Evolutionary conservation across 306 rosid genomes (phyloP), one percentile per base, ranked within the genome.

Genomic region (Trichosanthes cucumerina): DNA sequence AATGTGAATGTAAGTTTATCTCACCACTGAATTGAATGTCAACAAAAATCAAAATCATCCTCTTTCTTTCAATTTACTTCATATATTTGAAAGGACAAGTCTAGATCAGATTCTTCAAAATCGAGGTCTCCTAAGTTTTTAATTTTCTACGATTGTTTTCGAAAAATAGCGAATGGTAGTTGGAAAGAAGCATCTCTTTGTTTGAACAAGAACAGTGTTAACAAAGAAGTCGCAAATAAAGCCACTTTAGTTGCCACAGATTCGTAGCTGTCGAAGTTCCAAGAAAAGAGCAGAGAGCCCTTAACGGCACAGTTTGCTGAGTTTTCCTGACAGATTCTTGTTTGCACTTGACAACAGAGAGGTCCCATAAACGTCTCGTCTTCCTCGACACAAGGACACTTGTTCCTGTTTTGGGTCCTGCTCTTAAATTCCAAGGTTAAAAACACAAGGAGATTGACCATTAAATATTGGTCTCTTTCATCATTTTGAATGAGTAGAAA

Each of bases 321-420:
- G 59, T 72, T 49, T 49, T 73, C 44, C 43, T 31, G 78, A 73
- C 78, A 73, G 60, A 73, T 49, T 31, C 23, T 18, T 56, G 70
- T 50, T 60, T 57, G 38, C 47, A 53, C 78, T 75, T 66, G 80
- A 82, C 76, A 77, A 81, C 85, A 80, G 39, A 13, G 41, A 68
- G 86, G 79, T 49, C 83, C 79, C 82, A 72, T 24, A 26, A n/a
- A 46, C 56, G 49, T 15, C 69, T 63, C 69, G 23, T 63, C 43
- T 69, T 43, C 53, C 75, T 41, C 59, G 24, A 49, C 41, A 46
- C n/a, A 28, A 69, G 10, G 56, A 23, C n/a, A 43, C 54, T 21
- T 38, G 44, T 49, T 44, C 21, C 60, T 73, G 60, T 49, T 9
- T 10, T 28, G 44, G 44, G 43, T 47, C 62, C 78, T 49, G 15